phyloP scores from a whole-genome alignment of 805 yeast genomes.

The Sugiyamaella marilandica region DNA sequence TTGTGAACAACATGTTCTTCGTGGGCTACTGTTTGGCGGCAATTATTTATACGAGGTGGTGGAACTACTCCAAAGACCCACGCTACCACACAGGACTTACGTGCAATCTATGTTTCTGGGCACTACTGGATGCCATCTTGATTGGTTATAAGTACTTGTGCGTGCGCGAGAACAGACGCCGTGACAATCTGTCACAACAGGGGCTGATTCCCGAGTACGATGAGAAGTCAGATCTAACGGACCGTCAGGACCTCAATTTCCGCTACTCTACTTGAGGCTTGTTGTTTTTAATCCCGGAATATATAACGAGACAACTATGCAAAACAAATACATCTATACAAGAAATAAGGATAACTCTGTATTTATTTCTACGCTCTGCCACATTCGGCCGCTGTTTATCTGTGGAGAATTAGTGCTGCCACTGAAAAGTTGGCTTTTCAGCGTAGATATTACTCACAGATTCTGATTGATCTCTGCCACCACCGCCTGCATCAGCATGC shows the following conservation, averaged over 20 bases:
- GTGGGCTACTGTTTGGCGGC: slow-evolving; percentile 61
- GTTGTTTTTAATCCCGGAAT: not conserved
- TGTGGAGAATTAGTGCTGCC: no score
- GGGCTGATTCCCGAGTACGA: not conserved
- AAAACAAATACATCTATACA: no score
- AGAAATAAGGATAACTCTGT: no score
- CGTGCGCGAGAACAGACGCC: not conserved
- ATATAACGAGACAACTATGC: no score
- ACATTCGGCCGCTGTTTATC: no score
- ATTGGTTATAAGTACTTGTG: not conserved
- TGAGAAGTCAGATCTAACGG: not conserved
- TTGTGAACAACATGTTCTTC: slow-evolving; percentile 53
- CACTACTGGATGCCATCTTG: not conserved
- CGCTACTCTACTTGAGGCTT: not conserved
- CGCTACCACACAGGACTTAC: slow-evolving; percentile 9
- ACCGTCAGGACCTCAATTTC: slow-evolving; percentile 1
- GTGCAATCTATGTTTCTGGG: slow-evolving; percentile 2
- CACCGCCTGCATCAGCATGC: no score
- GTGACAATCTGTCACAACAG: not conserved
- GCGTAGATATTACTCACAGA: no score
- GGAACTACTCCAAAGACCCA: slow-evolving; percentile 6
- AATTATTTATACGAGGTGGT: slow-evolving; percentile 26
- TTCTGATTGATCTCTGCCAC: no score
- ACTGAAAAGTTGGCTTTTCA: no score
- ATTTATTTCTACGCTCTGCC: no score